Percentiles rank a stretch among this genome's conserved stretches.
Evolutionary conservation across 257 asterid species (phyloP).

Genomic region (Solanum piurae): DNA sequence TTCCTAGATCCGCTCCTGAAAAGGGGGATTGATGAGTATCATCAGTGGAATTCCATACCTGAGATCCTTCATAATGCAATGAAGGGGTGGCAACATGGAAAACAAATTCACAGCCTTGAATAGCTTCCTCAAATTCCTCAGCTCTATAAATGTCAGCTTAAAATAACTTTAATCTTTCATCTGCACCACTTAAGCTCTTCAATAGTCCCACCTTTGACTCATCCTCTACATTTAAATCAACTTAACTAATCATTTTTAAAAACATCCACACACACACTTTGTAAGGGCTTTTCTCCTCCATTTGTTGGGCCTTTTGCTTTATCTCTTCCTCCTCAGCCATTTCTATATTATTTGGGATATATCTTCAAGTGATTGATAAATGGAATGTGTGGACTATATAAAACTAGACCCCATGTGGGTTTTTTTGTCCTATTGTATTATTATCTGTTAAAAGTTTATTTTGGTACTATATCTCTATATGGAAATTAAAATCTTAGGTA

Average conservation of each 20-base stretch:
- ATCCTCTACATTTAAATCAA: constrained; percentile 28
- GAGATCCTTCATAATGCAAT: constrained; percentile 9
- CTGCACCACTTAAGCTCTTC: constrained; percentile 33
- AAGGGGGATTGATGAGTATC: too few relatives aligned
- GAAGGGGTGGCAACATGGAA: constrained; percentile 64
- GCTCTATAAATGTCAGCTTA: constrained; percentile 56
- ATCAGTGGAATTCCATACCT: constrained; percentile 6
- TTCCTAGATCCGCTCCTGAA: too few relatives aligned
- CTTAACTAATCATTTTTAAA: neutral
- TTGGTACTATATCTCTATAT: too few relatives aligned
- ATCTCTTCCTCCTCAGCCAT: neutral
- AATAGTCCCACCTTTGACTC: constrained; percentile 40
- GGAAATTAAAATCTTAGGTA: too few relatives aligned
- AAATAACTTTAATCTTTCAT: constrained; percentile 34
- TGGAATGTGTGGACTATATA: neutral
- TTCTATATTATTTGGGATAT: neutral
- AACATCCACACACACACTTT: constrained; percentile 4
- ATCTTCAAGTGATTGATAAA: neutral
- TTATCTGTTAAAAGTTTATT: neutral
- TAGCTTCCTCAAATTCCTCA: constrained; percentile 31
- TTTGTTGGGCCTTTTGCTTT: neutral
- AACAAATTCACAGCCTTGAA: constrained; percentile 45
- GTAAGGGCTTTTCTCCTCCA: neutral
- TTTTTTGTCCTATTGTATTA: neutral
- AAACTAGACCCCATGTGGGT: too few relatives aligned